Evolutionary conservation across 768 basidiomycete genomes (phyloP).

Genomic region (Gymnopilus junonius): DNA sequence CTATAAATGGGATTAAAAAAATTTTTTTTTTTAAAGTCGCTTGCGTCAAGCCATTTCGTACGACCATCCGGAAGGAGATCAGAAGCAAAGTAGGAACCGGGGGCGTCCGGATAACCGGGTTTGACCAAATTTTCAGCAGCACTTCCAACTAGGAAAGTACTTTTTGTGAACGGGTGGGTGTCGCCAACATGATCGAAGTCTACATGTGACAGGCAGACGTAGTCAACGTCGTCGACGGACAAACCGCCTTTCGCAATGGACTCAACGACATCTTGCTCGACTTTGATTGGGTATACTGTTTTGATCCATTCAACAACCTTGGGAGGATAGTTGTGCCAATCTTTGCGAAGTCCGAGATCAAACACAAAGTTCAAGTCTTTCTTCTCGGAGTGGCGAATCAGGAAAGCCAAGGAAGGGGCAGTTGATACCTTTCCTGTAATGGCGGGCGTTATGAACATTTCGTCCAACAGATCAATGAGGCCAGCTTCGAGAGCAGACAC

Average conservation of each 20-base stretch:
- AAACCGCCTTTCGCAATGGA: slow-evolving; percentile 56
- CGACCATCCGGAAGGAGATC: slow-evolving; percentile 43
- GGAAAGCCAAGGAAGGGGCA: slow-evolving; percentile 56
- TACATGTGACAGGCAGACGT: slow-evolving; percentile 53
- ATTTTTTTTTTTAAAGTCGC: too few relatives aligned
- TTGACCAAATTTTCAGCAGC: slow-evolving; percentile 38
- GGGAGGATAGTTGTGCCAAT: slow-evolving; percentile 47
- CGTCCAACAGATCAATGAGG: slow-evolving; percentile 40
- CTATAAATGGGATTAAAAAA: too few relatives aligned
- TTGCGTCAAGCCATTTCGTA: slow-evolving; percentile 38
- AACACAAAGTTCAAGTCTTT: slow-evolving; percentile 47
- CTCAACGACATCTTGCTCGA: slow-evolving; percentile 46
- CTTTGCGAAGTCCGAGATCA: slow-evolving; percentile 59
- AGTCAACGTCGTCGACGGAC: slow-evolving; percentile 44
- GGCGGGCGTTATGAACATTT: slow-evolving; percentile 40
- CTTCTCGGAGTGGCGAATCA: slow-evolving; percentile 50
- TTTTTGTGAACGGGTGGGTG: slow-evolving; percentile 45
- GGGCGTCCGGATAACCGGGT: slow-evolving; percentile 47
- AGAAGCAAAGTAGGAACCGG: slow-evolving; percentile 32
- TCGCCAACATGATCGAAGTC: slow-evolving; percentile 63
- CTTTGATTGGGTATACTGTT: slow-evolving; percentile 23
- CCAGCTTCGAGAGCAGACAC: slow-evolving; percentile 64
- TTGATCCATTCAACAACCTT: slow-evolving; percentile 31
- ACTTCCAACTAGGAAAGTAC: slow-evolving; percentile 52
- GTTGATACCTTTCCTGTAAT: slow-evolving; percentile 28